These are phyloP conservation scores for Salicornia ramosissima DNA, from an alignment of 148 eudicot genomes.

Conservation along the genomic window DNA sequence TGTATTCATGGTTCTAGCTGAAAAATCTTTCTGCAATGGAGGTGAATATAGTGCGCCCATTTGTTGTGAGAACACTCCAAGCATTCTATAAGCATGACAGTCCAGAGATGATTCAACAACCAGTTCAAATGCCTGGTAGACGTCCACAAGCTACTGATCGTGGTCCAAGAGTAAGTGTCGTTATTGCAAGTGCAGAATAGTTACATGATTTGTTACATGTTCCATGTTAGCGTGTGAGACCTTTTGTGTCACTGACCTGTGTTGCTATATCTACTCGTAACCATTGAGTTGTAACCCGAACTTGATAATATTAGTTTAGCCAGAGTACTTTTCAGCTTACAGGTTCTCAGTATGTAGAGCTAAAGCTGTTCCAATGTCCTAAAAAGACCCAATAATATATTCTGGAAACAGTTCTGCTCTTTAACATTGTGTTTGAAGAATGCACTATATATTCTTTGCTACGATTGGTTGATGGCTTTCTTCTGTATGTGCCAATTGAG, in stretches of 20 bases:
- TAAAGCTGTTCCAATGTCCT: neutral
- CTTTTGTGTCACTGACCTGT: neutral
- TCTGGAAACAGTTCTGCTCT: neutral
- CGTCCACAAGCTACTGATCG: conserved; percentile 56
- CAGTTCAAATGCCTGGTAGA: conserved; percentile 40
- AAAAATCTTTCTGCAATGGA: conserved; percentile 93
- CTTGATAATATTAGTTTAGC: neutral
- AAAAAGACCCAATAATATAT: neutral
- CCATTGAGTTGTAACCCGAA: neutral
- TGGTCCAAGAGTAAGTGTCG: conserved; percentile 78
- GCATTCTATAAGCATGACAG: conserved; percentile 81
- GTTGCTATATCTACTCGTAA: neutral
- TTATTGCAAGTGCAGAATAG: conserved; percentile 1
- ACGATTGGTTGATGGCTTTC: neutral
- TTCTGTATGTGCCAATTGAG: neutral
- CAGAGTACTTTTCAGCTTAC: neutral
- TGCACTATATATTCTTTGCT: neutral
- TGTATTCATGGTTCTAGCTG: conserved; percentile 40
- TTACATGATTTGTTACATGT: neutral
- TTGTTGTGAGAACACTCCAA: conserved; percentile 72
- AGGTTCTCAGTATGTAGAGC: neutral
- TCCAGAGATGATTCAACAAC: conserved; percentile 78
- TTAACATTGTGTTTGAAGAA: neutral
- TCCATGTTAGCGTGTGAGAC: neutral
- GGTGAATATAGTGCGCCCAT: conserved; percentile 91